Conservation (phyloP, 2,329 filamentous ascomycete genomes). For the Elsinoe batatas region DNA sequence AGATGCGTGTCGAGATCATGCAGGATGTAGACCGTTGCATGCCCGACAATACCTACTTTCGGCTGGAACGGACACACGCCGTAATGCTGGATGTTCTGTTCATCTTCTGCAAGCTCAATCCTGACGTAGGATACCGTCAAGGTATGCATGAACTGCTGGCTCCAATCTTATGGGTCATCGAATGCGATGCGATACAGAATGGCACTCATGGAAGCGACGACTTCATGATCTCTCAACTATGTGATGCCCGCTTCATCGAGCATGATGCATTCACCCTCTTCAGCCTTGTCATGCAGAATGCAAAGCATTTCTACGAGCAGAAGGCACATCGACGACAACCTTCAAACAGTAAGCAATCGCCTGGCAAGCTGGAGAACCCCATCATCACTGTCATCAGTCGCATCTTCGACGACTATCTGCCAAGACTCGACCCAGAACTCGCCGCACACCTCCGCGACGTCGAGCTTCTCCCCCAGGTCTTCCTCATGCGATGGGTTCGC, state of each 20-base stretch:
- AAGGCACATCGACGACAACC: constrained; percentile 25
- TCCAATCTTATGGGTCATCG: constrained; percentile 74
- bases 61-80: constrained; percentile 63
- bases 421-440: constrained; percentile 71
- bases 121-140: constrained; percentile 82
- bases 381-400: constrained; percentile 80
- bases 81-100: constrained; percentile 86
- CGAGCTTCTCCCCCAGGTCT: constrained; percentile 92
- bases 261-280: constrained; percentile 87
- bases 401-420: constrained; percentile 75
- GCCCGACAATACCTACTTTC: constrained; percentile 85
- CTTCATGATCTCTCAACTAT: constrained; percentile 50
- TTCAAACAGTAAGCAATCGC: constrained; percentile 26
- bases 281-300: constrained; percentile 75
- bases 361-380: constrained; percentile 42
- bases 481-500: constrained; percentile 93
- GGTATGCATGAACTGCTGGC: constrained; percentile 97
- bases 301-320: constrained; percentile 78
- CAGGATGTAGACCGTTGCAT: constrained; percentile 89
- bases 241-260: constrained; percentile 68
- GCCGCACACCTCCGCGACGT: constrained; percentile 69
- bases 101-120: constrained; percentile 87
- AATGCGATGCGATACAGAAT: constrained; percentile 60
- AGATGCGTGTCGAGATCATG: constrained; percentile 74
- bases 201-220: constrained; percentile 29